phyloP scores from a whole-genome alignment of 306 rosid genomes.

The Urtica urens region DNA sequence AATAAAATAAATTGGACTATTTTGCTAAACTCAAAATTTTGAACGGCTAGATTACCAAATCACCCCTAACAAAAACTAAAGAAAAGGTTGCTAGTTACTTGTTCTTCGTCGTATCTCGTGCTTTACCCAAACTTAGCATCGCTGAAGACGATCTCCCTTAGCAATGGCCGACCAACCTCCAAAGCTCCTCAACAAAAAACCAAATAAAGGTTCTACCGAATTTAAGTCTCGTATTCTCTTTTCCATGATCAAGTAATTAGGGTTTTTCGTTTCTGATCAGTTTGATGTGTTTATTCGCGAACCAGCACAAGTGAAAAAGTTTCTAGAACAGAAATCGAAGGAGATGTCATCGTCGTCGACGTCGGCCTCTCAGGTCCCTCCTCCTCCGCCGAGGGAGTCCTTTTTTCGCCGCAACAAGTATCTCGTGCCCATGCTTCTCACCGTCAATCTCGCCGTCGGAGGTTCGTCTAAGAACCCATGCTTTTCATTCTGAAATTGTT shows the following conservation, averaged over 20 bases:
- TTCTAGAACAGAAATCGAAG: slow-evolving; percentile 32
- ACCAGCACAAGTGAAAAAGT: slow-evolving; percentile 45
- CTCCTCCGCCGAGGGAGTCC: slow-evolving; percentile 42
- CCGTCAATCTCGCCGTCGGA: slow-evolving; percentile 78
- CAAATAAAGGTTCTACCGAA: no score
- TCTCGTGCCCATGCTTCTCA: slow-evolving; percentile 72
- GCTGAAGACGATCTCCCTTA: not conserved
- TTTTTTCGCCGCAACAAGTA: slow-evolving; percentile 72
- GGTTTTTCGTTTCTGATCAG: not conserved
- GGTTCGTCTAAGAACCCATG: slow-evolving; percentile 52
- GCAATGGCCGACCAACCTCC: slow-evolving; percentile 51
- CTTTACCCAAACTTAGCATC: no score
- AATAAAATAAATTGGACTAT: no score
- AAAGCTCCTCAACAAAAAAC: slow-evolving; percentile 54
- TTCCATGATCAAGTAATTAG: not conserved
- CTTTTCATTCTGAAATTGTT: no score
- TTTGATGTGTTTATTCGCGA: not conserved
- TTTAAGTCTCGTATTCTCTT: slow-evolving; percentile 15
- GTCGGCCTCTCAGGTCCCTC: slow-evolving; percentile 41
- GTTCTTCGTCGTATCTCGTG: no score
- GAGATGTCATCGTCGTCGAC: slow-evolving; percentile 24
- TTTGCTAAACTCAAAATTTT: no score
- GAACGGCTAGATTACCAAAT: no score
- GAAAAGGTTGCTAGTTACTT: no score
- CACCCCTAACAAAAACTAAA: no score